Conservation (phyloP, 2,329 filamentous ascomycete species). For the Geosmithia morbida region DNA sequence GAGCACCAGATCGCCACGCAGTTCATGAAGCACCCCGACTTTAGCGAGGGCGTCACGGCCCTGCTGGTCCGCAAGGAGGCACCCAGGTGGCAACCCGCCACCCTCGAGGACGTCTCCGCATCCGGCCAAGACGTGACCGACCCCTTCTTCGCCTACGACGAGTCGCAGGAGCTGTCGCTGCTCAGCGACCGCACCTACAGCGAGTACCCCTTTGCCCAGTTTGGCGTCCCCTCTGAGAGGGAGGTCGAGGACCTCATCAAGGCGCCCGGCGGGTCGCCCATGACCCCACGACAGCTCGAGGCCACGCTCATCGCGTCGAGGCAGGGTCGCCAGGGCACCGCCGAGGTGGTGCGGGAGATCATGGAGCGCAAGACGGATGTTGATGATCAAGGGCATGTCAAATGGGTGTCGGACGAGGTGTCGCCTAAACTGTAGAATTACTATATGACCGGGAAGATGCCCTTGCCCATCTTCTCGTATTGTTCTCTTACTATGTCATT, state of each 20-base stretch:
- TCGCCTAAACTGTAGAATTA: constrained; percentile 9
- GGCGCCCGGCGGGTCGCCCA: neutral
- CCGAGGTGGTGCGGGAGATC: constrained; percentile 54
- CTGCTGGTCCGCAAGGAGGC: constrained; percentile 56
- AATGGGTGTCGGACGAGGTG: constrained; percentile 18
- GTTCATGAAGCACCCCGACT: constrained; percentile 89
- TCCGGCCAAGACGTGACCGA: constrained; percentile 36
- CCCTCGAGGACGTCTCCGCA: constrained; percentile 50
- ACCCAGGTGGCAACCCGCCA: constrained; percentile 64
- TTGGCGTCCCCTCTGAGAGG: constrained; percentile 61
- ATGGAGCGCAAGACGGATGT: constrained; percentile 43
- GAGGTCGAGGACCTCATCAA: constrained; percentile 35
- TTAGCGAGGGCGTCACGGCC: constrained; percentile 79
- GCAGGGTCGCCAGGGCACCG: constrained; percentile 54
- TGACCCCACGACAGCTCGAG: constrained; percentile 42
- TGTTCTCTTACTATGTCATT: neutral
- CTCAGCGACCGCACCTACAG: constrained; percentile 48
- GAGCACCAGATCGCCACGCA: constrained; percentile 73
- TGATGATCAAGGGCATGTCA: constrained; percentile 26
- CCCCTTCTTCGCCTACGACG: constrained; percentile 49
- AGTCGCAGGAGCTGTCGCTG: constrained; percentile 37
- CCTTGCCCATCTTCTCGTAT: neutral
- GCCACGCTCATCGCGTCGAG: constrained; percentile 44
- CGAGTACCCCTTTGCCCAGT: constrained; percentile 56
- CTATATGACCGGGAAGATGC: neutral